phyloP scores from a whole-genome alignment of 2,329 filamentous ascomycete species.

The Hypocreales sp. region DNA sequence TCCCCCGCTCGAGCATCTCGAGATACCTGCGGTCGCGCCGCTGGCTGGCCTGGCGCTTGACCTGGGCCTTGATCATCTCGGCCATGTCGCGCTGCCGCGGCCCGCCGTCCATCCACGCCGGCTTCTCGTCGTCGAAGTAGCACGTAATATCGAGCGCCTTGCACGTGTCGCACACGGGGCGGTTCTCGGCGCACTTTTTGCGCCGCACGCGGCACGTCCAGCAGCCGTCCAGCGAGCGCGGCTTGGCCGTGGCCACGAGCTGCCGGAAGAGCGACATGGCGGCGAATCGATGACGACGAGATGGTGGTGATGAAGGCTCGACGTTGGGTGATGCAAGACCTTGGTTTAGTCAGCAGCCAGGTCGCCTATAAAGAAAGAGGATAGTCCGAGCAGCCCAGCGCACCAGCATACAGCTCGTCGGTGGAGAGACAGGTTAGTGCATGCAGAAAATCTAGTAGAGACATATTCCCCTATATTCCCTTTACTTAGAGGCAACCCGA shows the following conservation, averaged over 20 bases:
- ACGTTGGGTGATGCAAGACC: too few relatives aligned
- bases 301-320: too few relatives aligned
- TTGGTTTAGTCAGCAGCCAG: too few relatives aligned
- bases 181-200: constrained; percentile 44
- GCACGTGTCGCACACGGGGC: constrained; percentile 36
- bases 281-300: neutral
- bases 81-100: constrained; percentile 32
- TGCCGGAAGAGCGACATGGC: constrained; percentile 9
- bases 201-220: constrained; percentile 46
- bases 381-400: too few relatives aligned
- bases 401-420: too few relatives aligned
- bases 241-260: constrained; percentile 11
- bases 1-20: constrained; percentile 22
- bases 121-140: constrained; percentile 33
- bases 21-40: constrained; percentile 34
- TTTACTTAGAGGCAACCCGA: too few relatives aligned
- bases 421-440: too few relatives aligned
- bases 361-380: too few relatives aligned
- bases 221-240: constrained; percentile 31
- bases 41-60: constrained; percentile 36
- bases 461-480: too few relatives aligned
- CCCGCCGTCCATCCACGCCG: constrained; percentile 42
- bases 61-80: constrained; percentile 37
- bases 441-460: too few relatives aligned
- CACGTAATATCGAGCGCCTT: constrained; percentile 39